These are phyloP conservation scores for Epichloe uncinata DNA, from an alignment of 2,329 filamentous ascomycete species.

Conservation along the genomic window DNA sequence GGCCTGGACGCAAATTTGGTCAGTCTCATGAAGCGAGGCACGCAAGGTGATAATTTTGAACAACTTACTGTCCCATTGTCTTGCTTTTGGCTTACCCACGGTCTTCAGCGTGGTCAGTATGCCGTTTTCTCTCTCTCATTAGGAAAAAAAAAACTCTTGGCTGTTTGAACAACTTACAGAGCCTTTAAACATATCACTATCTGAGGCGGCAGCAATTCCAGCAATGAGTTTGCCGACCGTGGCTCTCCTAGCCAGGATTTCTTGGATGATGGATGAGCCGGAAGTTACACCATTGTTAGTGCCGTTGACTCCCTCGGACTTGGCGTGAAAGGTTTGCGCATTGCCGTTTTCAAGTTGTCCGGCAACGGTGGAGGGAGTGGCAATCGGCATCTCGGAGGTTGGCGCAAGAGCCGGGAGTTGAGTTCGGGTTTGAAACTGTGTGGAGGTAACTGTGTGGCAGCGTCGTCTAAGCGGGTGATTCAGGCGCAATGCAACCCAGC, in stretches of 20 bases:
- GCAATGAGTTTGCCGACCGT: constrained; percentile 61
- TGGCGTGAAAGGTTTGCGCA: constrained; percentile 3
- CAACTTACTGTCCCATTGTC: constrained; percentile 69
- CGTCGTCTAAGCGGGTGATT: neutral
- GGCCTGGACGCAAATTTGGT: constrained; percentile 23
- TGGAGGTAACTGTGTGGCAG: neutral
- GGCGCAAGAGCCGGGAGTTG: neutral
- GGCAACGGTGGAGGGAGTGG: constrained; percentile 1
- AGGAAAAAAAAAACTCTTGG: no score
- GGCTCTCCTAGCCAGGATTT: constrained; percentile 33
- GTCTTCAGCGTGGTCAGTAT: constrained; percentile 13
- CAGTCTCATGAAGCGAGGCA: neutral
- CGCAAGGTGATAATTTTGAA: neutral
- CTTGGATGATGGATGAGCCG: constrained; percentile 15
- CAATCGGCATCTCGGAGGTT: constrained; percentile 4
- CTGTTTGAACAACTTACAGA: constrained; percentile 32
- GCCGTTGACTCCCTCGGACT: constrained; percentile 9
- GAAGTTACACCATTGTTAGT: constrained; percentile 1
- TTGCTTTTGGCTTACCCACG: constrained; percentile 57
- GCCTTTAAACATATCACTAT: constrained; percentile 75
- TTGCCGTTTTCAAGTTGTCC: constrained; percentile 3
- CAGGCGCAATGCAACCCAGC: no score
- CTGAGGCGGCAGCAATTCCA: constrained; percentile 62
- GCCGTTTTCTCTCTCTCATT: neutral
- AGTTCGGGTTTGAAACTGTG: neutral